Evolutionary conservation across 805 yeast genomes (phyloP).

Genomic region (Wickerhamiella siamensis): DNA sequence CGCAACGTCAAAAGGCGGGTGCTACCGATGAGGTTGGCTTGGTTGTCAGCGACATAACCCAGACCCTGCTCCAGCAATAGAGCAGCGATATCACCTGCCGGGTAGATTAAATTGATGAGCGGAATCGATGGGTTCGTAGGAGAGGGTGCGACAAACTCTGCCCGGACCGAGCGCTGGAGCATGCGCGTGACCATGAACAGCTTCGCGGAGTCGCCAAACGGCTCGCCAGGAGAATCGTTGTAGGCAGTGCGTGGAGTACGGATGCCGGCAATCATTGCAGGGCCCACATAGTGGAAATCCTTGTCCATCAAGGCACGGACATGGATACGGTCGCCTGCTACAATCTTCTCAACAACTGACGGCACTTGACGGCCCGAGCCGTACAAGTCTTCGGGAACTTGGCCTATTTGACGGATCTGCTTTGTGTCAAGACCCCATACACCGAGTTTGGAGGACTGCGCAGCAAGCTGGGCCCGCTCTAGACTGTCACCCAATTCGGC

Average conservation of each 20-base stretch:
- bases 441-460: slow-evolving; percentile 38
- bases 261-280: slow-evolving; percentile 59
- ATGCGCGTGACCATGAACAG: slow-evolving; percentile 48
- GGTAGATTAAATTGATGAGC: slow-evolving; percentile 42
- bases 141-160: slow-evolving; percentile 44
- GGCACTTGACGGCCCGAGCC: slow-evolving; percentile 29
- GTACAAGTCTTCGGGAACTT: slow-evolving; percentile 15
- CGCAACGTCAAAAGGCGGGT: slow-evolving; percentile 46
- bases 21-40: slow-evolving; percentile 53
- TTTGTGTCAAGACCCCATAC: slow-evolving; percentile 32
- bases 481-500: slow-evolving; percentile 27
- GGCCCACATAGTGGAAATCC: slow-evolving; percentile 41
- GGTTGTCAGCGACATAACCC: slow-evolving; percentile 72
- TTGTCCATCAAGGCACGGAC: slow-evolving; percentile 38
- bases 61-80: slow-evolving; percentile 53
- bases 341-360: slow-evolving; percentile 59
- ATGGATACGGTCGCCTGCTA: slow-evolving; percentile 65
- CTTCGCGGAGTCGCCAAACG: slow-evolving; percentile 54
- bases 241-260: slow-evolving; percentile 55
- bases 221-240: slow-evolving; percentile 30
- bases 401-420: slow-evolving; percentile 11
- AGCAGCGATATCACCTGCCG: slow-evolving; percentile 65
- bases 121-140: slow-evolving; percentile 28
- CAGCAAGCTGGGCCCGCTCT: slow-evolving; percentile 30
- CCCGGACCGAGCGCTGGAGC: slow-evolving; percentile 44